These are phyloP conservation scores for Leishmania mexicana DNA, from an alignment of 208 protist genomes.

Conservation along the genomic window DNA sequence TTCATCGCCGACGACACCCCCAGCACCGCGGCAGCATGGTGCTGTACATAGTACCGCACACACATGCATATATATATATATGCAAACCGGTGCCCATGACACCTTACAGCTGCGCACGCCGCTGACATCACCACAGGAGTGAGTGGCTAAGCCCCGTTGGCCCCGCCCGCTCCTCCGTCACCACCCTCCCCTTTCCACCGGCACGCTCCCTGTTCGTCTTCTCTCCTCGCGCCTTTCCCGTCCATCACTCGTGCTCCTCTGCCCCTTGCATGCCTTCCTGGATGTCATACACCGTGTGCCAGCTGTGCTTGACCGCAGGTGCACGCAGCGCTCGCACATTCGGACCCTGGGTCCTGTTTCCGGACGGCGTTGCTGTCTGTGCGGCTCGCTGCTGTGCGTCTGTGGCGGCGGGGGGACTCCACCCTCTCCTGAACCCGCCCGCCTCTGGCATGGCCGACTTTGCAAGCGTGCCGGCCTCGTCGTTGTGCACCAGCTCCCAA, in stretches of 20 bases:
- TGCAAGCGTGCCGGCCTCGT: no score
- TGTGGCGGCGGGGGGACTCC: no score
- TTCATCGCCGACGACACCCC: neutral
- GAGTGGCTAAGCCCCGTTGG: no score
- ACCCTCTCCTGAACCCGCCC: no score
- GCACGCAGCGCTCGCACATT: neutral
- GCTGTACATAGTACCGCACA: neutral
- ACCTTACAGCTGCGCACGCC: neutral
- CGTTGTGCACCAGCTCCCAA: no score
- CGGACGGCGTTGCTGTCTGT: no score
- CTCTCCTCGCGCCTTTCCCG: slow-evolving; percentile 8
- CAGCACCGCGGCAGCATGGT: neutral
- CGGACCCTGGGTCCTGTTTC: no score
- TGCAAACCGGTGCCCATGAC: neutral
- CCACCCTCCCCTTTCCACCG: no score
- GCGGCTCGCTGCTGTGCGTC: no score
- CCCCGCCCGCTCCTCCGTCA: no score
- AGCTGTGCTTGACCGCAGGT: neutral
- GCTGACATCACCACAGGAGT: neutral
- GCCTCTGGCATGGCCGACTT: no score
- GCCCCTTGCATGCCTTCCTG: neutral
- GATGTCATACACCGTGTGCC: neutral
- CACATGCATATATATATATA: neutral
- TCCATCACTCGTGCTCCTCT: neutral
- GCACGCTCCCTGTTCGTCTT: no score